Percentiles rank a stretch among this genome's conserved stretches.
These are phyloP conservation scores for Glycyrrhiza uralensis DNA, from an alignment of 306 rosid species.

Conservation along the genomic window DNA sequence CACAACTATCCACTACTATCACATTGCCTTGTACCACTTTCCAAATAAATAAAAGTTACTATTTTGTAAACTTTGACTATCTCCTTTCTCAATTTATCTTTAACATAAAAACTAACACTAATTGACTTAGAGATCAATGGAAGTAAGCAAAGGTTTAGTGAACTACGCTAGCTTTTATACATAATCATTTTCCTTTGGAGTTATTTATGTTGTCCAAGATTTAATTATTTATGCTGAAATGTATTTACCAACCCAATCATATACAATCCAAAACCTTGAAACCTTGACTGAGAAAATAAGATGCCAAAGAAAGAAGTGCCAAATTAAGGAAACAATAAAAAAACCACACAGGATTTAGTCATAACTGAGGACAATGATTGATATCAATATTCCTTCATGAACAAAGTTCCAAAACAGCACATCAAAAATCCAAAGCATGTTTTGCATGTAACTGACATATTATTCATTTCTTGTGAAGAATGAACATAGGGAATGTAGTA, in stretches of 20 bases:
- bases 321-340: background rate
- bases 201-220: background rate
- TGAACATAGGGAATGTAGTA: background rate
- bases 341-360: background rate
- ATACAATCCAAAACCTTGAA: background rate
- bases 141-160: no score
- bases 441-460: background rate
- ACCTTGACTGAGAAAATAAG: background rate
- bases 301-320: background rate
- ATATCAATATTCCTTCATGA: background rate
- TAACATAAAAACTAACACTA: no score
- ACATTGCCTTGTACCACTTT: no score
- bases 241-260: background rate
- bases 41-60: no score
- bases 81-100: no score
- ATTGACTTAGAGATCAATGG: no score
- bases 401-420: background rate
- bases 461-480: constrained; percentile 21
- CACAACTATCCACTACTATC: no score
- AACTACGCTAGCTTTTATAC: no score
- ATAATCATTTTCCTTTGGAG: background rate
- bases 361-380: background rate
- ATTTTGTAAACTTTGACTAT: no score
- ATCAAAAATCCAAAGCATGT: background rate
- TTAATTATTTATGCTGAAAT: background rate